phyloP scores from a whole-genome alignment of 768 basidiomycete genomes.

The Royoungia palumana region DNA sequence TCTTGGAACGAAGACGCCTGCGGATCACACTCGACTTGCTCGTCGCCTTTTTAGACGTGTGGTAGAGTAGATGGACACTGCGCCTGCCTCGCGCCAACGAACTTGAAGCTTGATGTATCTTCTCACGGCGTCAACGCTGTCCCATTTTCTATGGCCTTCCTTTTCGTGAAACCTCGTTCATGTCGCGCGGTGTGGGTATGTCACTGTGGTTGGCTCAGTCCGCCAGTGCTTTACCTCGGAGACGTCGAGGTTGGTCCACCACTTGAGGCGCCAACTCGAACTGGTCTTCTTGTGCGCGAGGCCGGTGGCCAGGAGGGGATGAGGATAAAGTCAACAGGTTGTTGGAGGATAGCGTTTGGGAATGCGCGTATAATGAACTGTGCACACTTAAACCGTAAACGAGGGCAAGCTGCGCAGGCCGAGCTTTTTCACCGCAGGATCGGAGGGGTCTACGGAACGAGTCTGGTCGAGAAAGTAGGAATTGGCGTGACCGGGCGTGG shows the following conservation, averaged over 20 bases:
- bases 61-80: constrained; percentile 18
- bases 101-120: constrained; percentile 1
- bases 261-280: background rate
- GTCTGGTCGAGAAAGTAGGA: constrained; percentile 11
- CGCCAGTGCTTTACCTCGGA: background rate
- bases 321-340: constrained; percentile 14
- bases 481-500: constrained; percentile 13
- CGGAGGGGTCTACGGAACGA: constrained; percentile 13
- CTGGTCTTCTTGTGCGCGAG: background rate
- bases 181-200: too few relatives aligned
- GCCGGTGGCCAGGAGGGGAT: constrained; percentile 20
- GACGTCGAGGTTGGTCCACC: background rate
- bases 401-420: constrained; percentile 12
- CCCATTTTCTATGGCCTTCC: background rate
- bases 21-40: constrained; percentile 25
- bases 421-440: constrained; percentile 15
- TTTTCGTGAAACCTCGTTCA: too few relatives aligned
- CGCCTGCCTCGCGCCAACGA: background rate
- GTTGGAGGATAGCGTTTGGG: constrained; percentile 17
- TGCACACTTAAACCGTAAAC: constrained; percentile 15
- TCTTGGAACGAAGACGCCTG: constrained; percentile 19
- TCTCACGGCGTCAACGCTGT: background rate
- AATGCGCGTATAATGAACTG: constrained; percentile 24
- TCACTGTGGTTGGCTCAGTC: too few relatives aligned
- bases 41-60: constrained; percentile 22